Evolutionary conservation across 371 early-diverging fungal genomes (phyloP).

Genomic region (Globomyces sp.): DNA sequence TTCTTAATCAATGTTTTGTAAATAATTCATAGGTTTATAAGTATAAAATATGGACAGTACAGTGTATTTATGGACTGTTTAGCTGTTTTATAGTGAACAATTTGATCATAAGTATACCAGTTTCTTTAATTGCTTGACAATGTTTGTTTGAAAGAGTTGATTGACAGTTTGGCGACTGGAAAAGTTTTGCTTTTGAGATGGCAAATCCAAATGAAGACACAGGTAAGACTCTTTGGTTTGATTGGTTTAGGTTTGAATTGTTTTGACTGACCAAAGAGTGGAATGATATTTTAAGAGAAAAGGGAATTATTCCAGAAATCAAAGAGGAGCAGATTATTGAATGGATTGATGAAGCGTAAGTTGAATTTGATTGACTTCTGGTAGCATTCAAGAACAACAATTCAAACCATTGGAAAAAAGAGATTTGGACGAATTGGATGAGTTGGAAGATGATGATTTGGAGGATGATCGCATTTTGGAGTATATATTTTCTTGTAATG

Average conservation of each 20-base stretch:
- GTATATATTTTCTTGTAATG: not conserved
- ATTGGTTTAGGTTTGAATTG: not conserved
- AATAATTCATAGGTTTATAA: too few species aligned
- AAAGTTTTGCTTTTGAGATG: too few species aligned
- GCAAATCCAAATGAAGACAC: too few species aligned
- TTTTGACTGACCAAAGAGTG: constrained; percentile 33
- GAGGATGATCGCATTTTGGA: constrained; percentile 78
- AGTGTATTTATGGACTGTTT: too few species aligned
- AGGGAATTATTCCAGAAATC: constrained; percentile 68
- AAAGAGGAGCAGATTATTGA: constrained; percentile 69
- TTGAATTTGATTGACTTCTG: not conserved
- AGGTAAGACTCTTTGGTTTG: too few species aligned
- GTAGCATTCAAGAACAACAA: constrained; percentile 42
- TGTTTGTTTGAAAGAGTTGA: too few species aligned
- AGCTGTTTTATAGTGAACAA: too few species aligned
- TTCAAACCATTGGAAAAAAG: constrained; percentile 45
- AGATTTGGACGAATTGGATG: constrained; percentile 85
- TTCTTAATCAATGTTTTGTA: too few species aligned
- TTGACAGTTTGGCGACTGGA: too few species aligned
- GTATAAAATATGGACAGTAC: too few species aligned
- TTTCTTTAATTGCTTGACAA: too few species aligned
- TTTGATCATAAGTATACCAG: too few species aligned
- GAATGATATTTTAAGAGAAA: constrained; percentile 89
- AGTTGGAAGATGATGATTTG: constrained; percentile 69
- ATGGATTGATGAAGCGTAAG: constrained; percentile 63